phyloP scores from a whole-genome alignment of 176 grass and related monocot genomes.

The Paspalum notatum region DNA sequence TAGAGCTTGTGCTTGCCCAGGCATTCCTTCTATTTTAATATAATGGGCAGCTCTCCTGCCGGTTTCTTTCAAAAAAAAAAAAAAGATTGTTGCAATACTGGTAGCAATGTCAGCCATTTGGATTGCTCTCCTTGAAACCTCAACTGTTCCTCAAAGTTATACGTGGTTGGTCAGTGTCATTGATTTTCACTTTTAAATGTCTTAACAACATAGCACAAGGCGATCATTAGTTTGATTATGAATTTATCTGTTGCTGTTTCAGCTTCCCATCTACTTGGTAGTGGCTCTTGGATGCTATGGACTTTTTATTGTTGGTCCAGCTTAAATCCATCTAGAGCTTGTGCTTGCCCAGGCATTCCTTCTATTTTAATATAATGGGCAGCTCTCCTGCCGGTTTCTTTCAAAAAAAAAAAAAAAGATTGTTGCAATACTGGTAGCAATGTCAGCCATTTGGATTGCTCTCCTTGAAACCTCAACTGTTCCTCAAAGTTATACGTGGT shows the following conservation, averaged over 20 bases:
- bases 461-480: slow-evolving; percentile 66
- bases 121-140: slow-evolving; percentile 63
- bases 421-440: slow-evolving; percentile 51
- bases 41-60: no score
- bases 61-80: no score
- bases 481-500: slow-evolving; percentile 73
- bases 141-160: slow-evolving; percentile 65
- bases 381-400: no score
- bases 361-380: no score
- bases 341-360: no score
- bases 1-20: no score
- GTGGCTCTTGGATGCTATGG: slow-evolving; percentile 88
- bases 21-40: no score
- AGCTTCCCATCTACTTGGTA: slow-evolving; percentile 90
- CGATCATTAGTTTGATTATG: slow-evolving; percentile 1
- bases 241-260: neutral
- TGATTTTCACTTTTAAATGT: slow-evolving; percentile 3
- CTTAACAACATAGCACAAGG: neutral
- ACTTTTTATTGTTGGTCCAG: slow-evolving; percentile 79
- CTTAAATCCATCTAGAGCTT: slow-evolving; percentile 4
- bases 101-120: slow-evolving; percentile 60
- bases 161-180: slow-evolving; percentile 80
- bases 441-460: slow-evolving; percentile 63
- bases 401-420: no score
- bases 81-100: slow-evolving; percentile 61